phyloP scores from a whole-genome alignment of 805 yeast genomes.

The Candida patagonica region DNA sequence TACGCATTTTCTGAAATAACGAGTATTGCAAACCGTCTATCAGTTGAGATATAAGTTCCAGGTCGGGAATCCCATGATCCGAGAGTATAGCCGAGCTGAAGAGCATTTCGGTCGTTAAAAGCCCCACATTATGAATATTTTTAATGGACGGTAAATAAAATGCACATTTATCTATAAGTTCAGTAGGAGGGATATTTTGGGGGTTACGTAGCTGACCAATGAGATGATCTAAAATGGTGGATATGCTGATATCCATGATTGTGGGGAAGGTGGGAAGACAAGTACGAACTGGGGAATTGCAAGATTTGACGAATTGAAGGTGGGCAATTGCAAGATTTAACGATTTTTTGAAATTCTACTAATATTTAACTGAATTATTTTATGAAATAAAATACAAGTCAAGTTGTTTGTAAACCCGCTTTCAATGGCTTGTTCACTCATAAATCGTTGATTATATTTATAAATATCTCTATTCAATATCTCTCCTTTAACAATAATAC shows the following conservation, averaged over 20 bases:
- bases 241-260: neutral
- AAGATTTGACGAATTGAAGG: too few relatives aligned
- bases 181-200: neutral
- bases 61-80: conserved; percentile 3
- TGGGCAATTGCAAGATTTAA: too few relatives aligned
- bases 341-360: too few relatives aligned
- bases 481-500: neutral
- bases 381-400: too few relatives aligned
- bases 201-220: neutral
- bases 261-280: conserved; percentile 1
- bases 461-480: too few relatives aligned
- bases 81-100: conserved; percentile 14
- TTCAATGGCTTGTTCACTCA: too few relatives aligned
- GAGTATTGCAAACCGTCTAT: conserved; percentile 20
- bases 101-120: conserved; percentile 16
- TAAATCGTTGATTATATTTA: too few relatives aligned
- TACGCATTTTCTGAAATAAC: conserved; percentile 13
- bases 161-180: conserved; percentile 2
- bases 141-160: conserved; percentile 17
- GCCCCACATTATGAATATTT: conserved; percentile 18
- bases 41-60: conserved; percentile 6
- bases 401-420: too few relatives aligned
- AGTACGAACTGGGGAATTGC: too few relatives aligned
- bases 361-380: too few relatives aligned
- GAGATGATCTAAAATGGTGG: neutral